Base-by-base conservation (phyloP, 805 yeast genomes). In the Wickerhamomyces kurtzmanii region DNA sequence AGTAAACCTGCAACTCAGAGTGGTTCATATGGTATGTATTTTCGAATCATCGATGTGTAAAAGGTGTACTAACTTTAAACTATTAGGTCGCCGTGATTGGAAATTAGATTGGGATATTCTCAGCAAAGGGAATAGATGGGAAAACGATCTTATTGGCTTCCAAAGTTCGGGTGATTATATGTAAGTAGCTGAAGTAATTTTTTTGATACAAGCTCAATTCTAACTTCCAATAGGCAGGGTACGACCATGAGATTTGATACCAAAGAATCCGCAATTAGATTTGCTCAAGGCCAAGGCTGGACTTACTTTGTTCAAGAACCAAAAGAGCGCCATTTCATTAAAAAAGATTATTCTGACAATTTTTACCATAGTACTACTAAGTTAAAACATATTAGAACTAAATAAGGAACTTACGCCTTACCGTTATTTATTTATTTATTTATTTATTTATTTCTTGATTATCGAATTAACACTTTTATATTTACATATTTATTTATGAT, bases 241-340 rank as follows among this genome's bases (percentile, higher is more conserved):
- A 77, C 89, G 7, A 69, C 69, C 48, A 55, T 83, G 63, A 74
- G 75, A 50, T 83, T 83, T 51, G 79, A 74, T 46, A 61, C 75
- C 28, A 75, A 71, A 54, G 89, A 83, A 26, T 70, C 82, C 22
- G 94, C 94, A 20, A 61, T 78, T 33, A 68, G 69, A 32, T 83
- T 83, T 53, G 93, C 93, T 8, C 69, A 73, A 40, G 77, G 82
- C 34, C 89, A 83, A 52, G 94, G 89, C 15, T 83, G 91, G 89
- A 75, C 76, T 39, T 81, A 72, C 49, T 79, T 77, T 45, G 71
- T 83, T 34, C 84, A 79, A 52, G 91, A 82, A 53, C 93, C 94
- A 31, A 77, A 81, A 49, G 59, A 60, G 45, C 75, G 85, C 49
- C 73, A 67, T 34, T 79, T 83, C 59, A 68, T 74, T 49, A 70